These are phyloP conservation scores for Pyrus hybrid DNA, from an alignment of 331 rosid species.

Conservation along the genomic window DNA sequence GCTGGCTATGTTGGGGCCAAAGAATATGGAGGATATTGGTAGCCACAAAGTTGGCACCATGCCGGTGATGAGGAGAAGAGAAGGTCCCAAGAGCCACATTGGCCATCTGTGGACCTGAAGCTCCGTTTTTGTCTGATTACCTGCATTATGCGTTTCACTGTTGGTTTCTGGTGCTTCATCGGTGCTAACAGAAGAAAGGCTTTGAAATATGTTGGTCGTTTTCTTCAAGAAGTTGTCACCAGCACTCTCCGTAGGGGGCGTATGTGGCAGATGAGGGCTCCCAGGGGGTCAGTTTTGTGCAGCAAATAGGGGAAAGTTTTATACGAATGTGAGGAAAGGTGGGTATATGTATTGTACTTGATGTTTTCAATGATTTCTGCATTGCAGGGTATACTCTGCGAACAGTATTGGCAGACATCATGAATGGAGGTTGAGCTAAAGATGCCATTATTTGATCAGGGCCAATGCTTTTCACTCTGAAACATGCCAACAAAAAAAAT, in stretches of 20 bases:
- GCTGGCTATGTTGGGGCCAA: slow-evolving; percentile 82
- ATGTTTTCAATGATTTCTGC: slow-evolving; percentile 25
- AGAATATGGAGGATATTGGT: slow-evolving; percentile 67
- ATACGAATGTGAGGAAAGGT: slow-evolving; percentile 18
- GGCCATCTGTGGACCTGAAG: slow-evolving; percentile 79
- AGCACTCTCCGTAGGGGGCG: slow-evolving; percentile 28
- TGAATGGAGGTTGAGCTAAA: slow-evolving; percentile 26
- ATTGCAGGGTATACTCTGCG: slow-evolving; percentile 15
- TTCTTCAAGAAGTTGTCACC: slow-evolving; percentile 39
- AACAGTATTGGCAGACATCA: slow-evolving; percentile 17
- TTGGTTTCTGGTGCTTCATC: slow-evolving; percentile 32
- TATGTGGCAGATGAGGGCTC: slow-evolving; percentile 55
- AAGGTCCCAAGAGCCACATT: slow-evolving; percentile 86
- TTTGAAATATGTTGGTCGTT: slow-evolving; percentile 44
- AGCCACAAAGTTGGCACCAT: slow-evolving; percentile 94
- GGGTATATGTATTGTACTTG: slow-evolving; percentile 20
- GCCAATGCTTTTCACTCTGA: slow-evolving; percentile 4
- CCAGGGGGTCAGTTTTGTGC: slow-evolving; percentile 63
- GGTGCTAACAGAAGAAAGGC: slow-evolving; percentile 32
- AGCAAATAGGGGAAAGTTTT: slow-evolving; percentile 36
- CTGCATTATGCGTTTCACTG: slow-evolving; percentile 24
- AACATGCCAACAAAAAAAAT: background rate
- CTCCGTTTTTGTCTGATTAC: slow-evolving; percentile 25
- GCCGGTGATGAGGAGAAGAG: slow-evolving; percentile 62
- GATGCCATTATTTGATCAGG: slow-evolving; percentile 32